Base-by-base conservation (phyloP, 257 asterid genomes). In the Nicotiana tabacum region DNA sequence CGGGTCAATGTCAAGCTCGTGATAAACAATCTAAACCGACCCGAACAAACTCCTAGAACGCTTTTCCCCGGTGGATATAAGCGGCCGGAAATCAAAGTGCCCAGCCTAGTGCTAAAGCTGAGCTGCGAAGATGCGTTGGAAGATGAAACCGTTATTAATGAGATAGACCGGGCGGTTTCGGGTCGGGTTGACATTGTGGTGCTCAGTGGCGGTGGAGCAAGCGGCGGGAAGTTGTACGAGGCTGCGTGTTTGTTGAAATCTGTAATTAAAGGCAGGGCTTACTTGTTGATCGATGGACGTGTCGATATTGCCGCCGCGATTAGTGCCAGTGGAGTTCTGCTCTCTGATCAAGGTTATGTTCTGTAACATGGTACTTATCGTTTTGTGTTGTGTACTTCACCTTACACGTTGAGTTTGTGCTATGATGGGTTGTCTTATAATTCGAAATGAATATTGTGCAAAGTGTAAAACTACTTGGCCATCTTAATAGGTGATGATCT, bases 21-120 rank as follows among this genome's bases (percentile, higher is more conserved):
- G n/a, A 80, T 88, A 9, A 90, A 86, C 82, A 90, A 90, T 7
- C 66, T 86, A 13, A 82, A 88, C 82, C 91, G 84, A n/a, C 88
- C 86, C 13, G 83, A 78, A 15, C 87, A 65, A 80, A 88, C 81
- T 87, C 92, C 86, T 5, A 95, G 97, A 61, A 96, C 96, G 3
- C 83, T 92, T 81, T 93, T 94, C 65, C 98, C 96, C 24, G 97
- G 99, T 77, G 99, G 98, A 18, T 96, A 87, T 92, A 96, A 94
- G 93, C 92, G 98, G n/a, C 97, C 99, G 60, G 97, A 93, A 81
- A 93, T 96, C 85, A 93, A 87, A 82, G 92, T 93, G 57, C 99
- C 98, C 0, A 90, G 85, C 80, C 82, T 94, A 66, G 86, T 94
- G 57, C 95, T 96, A 69, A 90, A 87, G 21, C 80, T 96, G 83